Percentiles rank a stretch among this genome's conserved stretches.
Conservation (phyloP, 768 basidiomycete genomes). For the Vishniacozyma victoriae region DNA sequence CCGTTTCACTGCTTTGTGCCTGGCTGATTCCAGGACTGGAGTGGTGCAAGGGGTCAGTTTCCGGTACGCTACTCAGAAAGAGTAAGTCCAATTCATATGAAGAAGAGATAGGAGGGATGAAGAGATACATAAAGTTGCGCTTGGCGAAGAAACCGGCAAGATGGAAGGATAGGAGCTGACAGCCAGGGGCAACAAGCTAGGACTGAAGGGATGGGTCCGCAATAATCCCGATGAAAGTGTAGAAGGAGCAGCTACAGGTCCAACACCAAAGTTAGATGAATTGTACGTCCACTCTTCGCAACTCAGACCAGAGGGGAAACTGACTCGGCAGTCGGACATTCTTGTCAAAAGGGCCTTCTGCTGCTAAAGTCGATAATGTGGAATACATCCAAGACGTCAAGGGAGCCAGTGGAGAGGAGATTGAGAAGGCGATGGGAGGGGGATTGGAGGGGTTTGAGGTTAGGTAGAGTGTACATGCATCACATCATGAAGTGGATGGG, state of each 20-base stretch:
- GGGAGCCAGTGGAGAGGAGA: conserved; percentile 22
- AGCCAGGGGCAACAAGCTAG: conserved; percentile 27
- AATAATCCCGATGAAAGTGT: conserved; percentile 41
- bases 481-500: neutral
- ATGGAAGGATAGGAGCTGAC: no score
- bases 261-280: conserved; percentile 22
- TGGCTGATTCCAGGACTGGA: no score
- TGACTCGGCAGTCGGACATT: no score
- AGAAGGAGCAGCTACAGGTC: conserved; percentile 37
- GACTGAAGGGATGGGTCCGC: conserved; percentile 36
- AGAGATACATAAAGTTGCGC: no score
- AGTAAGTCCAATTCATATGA: conserved; percentile 10
- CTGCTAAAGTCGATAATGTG: conserved; percentile 30
- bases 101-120: no score
- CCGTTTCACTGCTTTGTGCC: no score
- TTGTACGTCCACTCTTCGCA: no score
- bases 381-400: conserved; percentile 24
- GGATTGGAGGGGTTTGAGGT: neutral
- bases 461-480: conserved; percentile 11
- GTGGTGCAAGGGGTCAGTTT: conserved; percentile 38
- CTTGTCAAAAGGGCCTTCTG: conserved; percentile 29
- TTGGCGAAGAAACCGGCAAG: no score
- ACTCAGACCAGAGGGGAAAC: no score
- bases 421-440: conserved; percentile 15
- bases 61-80: conserved; percentile 28